phyloP scores from a whole-genome alignment of 2,329 filamentous ascomycete genomes.

The Fusarium algeriense region DNA sequence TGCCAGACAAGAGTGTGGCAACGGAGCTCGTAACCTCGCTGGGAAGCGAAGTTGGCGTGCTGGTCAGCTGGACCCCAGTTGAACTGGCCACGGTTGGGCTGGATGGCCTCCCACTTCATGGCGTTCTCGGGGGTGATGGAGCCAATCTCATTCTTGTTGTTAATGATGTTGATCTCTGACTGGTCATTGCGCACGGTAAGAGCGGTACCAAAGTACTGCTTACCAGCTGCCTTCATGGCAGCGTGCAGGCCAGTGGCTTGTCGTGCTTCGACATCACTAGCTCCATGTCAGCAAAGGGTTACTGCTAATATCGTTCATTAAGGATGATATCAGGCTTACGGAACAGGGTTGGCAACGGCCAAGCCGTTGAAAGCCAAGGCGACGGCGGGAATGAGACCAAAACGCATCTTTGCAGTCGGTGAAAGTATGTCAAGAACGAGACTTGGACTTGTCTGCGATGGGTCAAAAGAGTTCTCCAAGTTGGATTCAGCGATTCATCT shows the following conservation, averaged over 20 bases:
- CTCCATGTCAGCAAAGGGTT: fast-evolving
- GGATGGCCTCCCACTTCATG: slow-evolving; percentile 24
- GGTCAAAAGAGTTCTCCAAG: fast-evolving
- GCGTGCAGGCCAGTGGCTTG: slow-evolving; percentile 4
- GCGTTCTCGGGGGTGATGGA: slow-evolving; percentile 23
- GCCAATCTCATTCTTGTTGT: slow-evolving; percentile 11
- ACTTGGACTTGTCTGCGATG: not conserved
- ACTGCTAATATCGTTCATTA: fast-evolving
- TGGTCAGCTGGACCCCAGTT: slow-evolving; percentile 17
- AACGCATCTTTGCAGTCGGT: slow-evolving; percentile 15
- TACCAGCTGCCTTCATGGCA: slow-evolving; percentile 17
- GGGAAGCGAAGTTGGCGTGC: slow-evolving; percentile 10
- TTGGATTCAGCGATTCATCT: not conserved
- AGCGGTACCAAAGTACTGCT: slow-evolving; percentile 23
- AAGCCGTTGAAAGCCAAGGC: slow-evolving; percentile 17
- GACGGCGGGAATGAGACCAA: slow-evolving; percentile 9
- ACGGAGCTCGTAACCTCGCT: slow-evolving; percentile 3
- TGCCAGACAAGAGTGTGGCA: slow-evolving; percentile 25
- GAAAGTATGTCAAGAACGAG: not conserved
- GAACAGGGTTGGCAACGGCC: slow-evolving; percentile 9
- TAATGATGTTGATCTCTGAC: slow-evolving; percentile 5
- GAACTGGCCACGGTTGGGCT: slow-evolving; percentile 23
- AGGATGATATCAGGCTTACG: not conserved
- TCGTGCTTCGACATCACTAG: slow-evolving; percentile 3
- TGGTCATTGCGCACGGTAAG: slow-evolving; percentile 12